Conservation (phyloP, 371 early-diverging fungal species). For the Mucor indicus region DNA sequence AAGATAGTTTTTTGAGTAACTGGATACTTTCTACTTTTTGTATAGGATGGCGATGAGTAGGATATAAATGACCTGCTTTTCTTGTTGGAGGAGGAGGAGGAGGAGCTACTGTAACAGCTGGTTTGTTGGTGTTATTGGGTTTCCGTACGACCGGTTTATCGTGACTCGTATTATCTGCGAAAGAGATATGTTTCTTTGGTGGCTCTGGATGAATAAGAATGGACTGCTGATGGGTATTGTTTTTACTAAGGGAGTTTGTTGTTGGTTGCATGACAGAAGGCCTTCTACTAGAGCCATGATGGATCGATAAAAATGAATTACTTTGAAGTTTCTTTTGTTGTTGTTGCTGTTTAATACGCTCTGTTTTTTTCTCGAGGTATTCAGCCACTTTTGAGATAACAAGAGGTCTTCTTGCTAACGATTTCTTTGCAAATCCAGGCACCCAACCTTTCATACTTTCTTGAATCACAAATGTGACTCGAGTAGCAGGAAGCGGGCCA, state of each 20-base stretch:
- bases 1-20: constrained; percentile 37
- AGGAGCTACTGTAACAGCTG: neutral
- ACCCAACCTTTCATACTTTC: constrained; percentile 57
- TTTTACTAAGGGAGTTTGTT: neutral
- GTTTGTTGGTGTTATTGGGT: neutral
- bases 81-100: no score
- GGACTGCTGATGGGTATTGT: neutral
- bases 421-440: constrained; percentile 63
- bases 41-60: constrained; percentile 27
- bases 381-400: constrained; percentile 62
- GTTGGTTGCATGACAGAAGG: constrained; percentile 28
- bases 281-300: constrained; percentile 17
- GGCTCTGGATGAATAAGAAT: neutral
- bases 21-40: constrained; percentile 25
- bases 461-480: constrained; percentile 57
- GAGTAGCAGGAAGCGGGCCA: constrained; percentile 48
- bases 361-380: constrained; percentile 63
- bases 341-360: constrained; percentile 37
- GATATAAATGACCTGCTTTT: constrained; percentile 25
- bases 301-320: constrained; percentile 9
- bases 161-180: constrained; percentile 31
- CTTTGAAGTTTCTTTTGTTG: constrained; percentile 11
- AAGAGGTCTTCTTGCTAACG: constrained; percentile 61
- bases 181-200: constrained; percentile 33
- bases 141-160: no score